Evolutionary conservation across 2,329 filamentous ascomycete species (phyloP).

Genomic region (Bipolaris oryzae): DNA sequence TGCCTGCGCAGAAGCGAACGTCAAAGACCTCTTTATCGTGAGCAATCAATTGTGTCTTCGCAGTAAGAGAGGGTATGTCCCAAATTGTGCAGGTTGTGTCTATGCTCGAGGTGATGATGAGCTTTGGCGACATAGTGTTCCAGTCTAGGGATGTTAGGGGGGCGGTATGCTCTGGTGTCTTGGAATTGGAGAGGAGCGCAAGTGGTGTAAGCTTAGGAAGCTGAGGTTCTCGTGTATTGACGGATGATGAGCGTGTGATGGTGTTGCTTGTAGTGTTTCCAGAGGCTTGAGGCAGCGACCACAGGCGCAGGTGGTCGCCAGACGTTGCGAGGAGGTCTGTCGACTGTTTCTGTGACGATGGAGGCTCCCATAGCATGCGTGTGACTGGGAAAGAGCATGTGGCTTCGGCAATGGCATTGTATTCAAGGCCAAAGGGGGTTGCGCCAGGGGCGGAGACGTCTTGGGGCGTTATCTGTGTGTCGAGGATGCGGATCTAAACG

Average conservation of each 20-base stretch:
- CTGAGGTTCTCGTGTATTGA: slow-evolving; percentile 64
- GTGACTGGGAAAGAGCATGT: slow-evolving; percentile 98
- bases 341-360: slow-evolving; percentile 90
- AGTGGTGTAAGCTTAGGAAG: slow-evolving; percentile 87
- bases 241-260: slow-evolving; percentile 68
- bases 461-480: slow-evolving; percentile 78
- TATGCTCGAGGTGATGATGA: slow-evolving; percentile 98
- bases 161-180: slow-evolving; percentile 96
- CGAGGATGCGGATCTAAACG: slow-evolving; percentile 82
- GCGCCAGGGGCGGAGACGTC: slow-evolving; percentile 70
- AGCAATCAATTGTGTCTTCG: slow-evolving; percentile 96
- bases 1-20: slow-evolving; percentile 96
- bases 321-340: slow-evolving; percentile 95
- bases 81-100: slow-evolving; percentile 99
- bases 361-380: slow-evolving; percentile 92
- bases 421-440: slow-evolving; percentile 80
- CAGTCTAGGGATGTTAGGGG: slow-evolving; percentile 96
- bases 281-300: slow-evolving; percentile 74
- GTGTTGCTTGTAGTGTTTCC: slow-evolving; percentile 68
- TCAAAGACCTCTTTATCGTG: slow-evolving; percentile 99
- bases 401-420: slow-evolving; percentile 91
- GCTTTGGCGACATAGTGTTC: slow-evolving; percentile 94
- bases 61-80: slow-evolving; percentile 97
- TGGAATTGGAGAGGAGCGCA: slow-evolving; percentile 93
- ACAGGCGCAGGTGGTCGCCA: slow-evolving; percentile 89